Evolutionary conservation across 129 eudicot species (phyloP).

Genomic region (Calendula officinalis): DNA sequence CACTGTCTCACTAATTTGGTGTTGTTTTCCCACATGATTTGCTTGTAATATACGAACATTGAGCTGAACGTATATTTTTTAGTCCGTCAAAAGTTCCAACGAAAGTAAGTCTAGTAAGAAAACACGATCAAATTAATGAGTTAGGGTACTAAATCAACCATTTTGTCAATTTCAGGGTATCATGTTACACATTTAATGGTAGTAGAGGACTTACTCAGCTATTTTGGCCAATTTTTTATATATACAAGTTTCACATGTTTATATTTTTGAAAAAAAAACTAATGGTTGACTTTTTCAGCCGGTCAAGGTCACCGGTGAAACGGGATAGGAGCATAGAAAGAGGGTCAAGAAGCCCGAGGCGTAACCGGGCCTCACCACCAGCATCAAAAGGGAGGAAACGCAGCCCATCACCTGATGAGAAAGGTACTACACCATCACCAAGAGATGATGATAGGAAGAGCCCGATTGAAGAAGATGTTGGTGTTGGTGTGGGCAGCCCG

Average conservation of each 20-base stretch:
- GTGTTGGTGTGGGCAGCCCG: conserved; percentile 19
- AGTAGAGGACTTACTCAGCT: too few species aligned
- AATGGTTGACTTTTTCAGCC: conserved; percentile 27
- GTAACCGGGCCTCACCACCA: conserved; percentile 52
- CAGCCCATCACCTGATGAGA: conserved; percentile 58
- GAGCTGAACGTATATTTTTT: too few species aligned
- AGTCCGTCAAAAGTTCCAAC: too few species aligned
- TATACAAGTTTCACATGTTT: not conserved
- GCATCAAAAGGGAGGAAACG: conserved; percentile 58
- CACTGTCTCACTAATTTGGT: too few species aligned
- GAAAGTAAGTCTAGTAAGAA: too few species aligned
- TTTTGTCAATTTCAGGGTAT: too few species aligned
- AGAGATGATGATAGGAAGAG: conserved; percentile 25
- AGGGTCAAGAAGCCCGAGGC: conserved; percentile 72
- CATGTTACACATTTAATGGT: too few species aligned
- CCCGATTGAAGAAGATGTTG: conserved; percentile 27
- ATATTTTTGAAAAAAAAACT: conserved; percentile 3
- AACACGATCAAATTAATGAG: too few species aligned
- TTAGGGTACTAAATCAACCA: too few species aligned
- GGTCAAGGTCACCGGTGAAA: conserved; percentile 64
- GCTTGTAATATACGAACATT: too few species aligned
- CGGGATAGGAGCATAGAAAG: conserved; percentile 49
- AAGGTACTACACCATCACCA: conserved; percentile 23
- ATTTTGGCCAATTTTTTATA: not conserved
- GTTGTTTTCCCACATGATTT: not conserved